Evolutionary conservation across 768 basidiomycete genomes (phyloP).

Genomic region (Crassisporium funariophilum): DNA sequence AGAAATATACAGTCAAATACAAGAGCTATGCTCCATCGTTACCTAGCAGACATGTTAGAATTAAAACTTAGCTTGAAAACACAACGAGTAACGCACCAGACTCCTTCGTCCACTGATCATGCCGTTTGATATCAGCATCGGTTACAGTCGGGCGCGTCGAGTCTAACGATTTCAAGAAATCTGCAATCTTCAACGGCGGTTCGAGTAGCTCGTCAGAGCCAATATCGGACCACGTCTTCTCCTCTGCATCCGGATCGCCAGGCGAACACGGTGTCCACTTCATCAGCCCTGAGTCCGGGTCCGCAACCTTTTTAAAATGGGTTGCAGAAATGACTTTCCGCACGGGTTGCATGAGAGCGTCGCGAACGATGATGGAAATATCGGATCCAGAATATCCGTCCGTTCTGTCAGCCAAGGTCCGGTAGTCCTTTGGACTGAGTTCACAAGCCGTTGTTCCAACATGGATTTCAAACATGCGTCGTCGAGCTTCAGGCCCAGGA

Average conservation of each 20-base stretch:
- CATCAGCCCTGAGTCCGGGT: slow-evolving; percentile 26
- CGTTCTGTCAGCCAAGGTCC: slow-evolving; percentile 78
- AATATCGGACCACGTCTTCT: slow-evolving; percentile 89
- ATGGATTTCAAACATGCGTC: slow-evolving; percentile 96
- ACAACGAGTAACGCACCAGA: slow-evolving; percentile 54
- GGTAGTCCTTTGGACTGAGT: slow-evolving; percentile 77
- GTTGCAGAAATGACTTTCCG: slow-evolving; percentile 95
- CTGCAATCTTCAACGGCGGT: slow-evolving; percentile 73
- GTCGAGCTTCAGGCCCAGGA: slow-evolving; percentile 88
- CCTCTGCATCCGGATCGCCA: slow-evolving; percentile 80
- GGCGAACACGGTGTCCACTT: slow-evolving; percentile 98
- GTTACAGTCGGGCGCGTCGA: slow-evolving; percentile 88
- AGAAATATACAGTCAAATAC: no score
- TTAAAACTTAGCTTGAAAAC: not conserved
- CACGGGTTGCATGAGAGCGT: slow-evolving; percentile 98
- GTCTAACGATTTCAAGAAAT: slow-evolving; percentile 82
- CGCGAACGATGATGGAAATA: slow-evolving; percentile 91
- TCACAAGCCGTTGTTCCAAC: slow-evolving; percentile 91
- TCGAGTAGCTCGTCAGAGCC: slow-evolving; percentile 89
- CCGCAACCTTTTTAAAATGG: slow-evolving; percentile 77
- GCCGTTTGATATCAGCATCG: slow-evolving; percentile 80
- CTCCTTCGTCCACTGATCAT: slow-evolving; percentile 84
- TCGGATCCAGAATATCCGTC: slow-evolving; percentile 97
- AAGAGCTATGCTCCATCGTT: slow-evolving; percentile 18
- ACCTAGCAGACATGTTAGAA: slow-evolving; percentile 4